These are phyloP conservation scores for Aspergillus sclerotialis DNA, from an alignment of 2,329 filamentous ascomycete genomes.

Conservation along the genomic window DNA sequence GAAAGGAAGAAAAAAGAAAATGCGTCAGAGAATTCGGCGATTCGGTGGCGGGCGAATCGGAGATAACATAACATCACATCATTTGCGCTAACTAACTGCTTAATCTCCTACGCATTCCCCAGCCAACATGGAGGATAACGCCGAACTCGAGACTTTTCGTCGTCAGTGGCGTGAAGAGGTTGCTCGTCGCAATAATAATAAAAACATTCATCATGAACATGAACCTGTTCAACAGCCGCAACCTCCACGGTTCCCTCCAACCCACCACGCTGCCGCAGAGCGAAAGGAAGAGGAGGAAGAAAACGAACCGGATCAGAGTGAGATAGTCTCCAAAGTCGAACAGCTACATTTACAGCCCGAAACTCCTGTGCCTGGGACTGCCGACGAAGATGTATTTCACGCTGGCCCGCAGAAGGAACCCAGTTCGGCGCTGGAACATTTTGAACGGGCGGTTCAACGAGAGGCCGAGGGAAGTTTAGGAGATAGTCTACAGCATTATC, in stretches of 20 bases:
- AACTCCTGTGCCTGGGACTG: too few relatives aligned
- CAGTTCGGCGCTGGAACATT: constrained; percentile 79
- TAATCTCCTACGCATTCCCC: constrained; percentile 4
- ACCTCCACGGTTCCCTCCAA: constrained; percentile 28
- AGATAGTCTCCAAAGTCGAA: constrained; percentile 29
- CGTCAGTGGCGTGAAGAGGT: constrained; percentile 82
- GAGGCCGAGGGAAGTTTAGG: constrained; percentile 79
- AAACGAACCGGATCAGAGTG: constrained; percentile 21
- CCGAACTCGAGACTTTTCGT: constrained; percentile 80
- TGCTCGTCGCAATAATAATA: constrained; percentile 37
- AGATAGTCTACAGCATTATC: constrained; percentile 81
- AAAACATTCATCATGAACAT: too few relatives aligned
- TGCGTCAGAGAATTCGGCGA: background rate
- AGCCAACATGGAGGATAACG: constrained; percentile 41
- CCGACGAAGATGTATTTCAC: constrained; percentile 35
- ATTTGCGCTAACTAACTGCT: too few relatives aligned
- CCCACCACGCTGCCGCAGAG: constrained; percentile 30
- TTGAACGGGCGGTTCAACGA: constrained; percentile 83
- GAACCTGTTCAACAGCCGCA: too few relatives aligned
- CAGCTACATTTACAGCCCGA: constrained; percentile 30
- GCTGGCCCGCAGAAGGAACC: constrained; percentile 43
- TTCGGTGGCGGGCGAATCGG: background rate
- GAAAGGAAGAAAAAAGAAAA: background rate
- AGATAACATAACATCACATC: background rate
- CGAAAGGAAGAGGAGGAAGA: constrained; percentile 33